phyloP scores from a whole-genome alignment of 768 basidiomycete genomes.

The Leccinum sublutescens region DNA sequence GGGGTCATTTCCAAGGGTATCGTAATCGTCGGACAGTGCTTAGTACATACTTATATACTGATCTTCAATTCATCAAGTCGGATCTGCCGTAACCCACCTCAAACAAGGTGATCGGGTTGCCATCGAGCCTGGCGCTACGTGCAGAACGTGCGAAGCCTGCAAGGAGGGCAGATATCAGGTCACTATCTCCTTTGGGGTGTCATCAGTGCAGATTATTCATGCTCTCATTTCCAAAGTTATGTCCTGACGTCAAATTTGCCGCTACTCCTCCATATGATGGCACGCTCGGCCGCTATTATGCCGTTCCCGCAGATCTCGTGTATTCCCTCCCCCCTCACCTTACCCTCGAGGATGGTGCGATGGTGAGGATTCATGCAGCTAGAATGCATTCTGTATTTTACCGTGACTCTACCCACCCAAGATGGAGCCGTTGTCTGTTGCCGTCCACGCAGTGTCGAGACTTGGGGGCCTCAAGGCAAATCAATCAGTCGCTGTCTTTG shows the following conservation, averaged over 20 bases:
- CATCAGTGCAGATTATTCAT: background rate
- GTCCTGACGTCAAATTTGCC: constrained; percentile 82
- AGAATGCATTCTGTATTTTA: background rate
- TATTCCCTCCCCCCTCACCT: constrained; percentile 82
- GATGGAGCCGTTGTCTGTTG: constrained; percentile 96
- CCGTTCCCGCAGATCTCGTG: constrained; percentile 79
- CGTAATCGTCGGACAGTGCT: background rate
- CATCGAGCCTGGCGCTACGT: constrained; percentile 87
- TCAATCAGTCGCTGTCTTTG: constrained; percentile 81
- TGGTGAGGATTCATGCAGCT: constrained; percentile 50
- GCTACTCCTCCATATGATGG: constrained; percentile 95
- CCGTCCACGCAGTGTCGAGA: constrained; percentile 80
- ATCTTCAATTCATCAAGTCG: constrained; percentile 46
- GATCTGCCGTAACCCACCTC: constrained; percentile 69
- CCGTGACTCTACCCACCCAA: constrained; percentile 26
- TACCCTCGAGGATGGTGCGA: constrained; percentile 90
- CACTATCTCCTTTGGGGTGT: constrained; percentile 12
- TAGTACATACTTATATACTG: background rate
- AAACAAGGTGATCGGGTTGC: constrained; percentile 87
- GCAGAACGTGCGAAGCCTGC: constrained; percentile 80
- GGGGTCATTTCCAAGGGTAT: constrained; percentile 72
- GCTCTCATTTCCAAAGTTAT: constrained; percentile 51
- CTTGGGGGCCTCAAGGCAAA: constrained; percentile 70
- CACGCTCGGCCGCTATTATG: constrained; percentile 85
- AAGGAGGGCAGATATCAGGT: constrained; percentile 85